Percentiles rank a stretch among this genome's conserved stretches.
phyloP scores from a whole-genome alignment of 345 rosid species.

The Arabis alpina region DNA sequence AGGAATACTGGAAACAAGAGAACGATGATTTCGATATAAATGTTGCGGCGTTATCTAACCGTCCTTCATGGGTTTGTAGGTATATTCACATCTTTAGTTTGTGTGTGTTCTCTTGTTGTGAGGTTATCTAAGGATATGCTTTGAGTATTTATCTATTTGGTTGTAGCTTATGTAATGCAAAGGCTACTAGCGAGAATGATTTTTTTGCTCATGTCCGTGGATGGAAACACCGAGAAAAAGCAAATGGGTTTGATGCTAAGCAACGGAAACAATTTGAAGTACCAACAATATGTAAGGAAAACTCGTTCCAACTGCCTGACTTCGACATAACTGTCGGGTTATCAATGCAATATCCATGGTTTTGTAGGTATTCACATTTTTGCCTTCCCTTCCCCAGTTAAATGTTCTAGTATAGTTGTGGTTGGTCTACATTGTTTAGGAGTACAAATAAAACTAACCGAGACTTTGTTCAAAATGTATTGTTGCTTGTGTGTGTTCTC shows the following conservation, averaged over 20 bases:
- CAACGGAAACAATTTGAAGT: neutral
- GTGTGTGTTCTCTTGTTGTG: neutral
- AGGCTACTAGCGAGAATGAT: neutral
- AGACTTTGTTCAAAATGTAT: slow-evolving; percentile 3
- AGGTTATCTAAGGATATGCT: neutral
- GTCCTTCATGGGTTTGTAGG: slow-evolving; percentile 17
- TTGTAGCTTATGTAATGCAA: slow-evolving; percentile 15
- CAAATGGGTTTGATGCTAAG: neutral
- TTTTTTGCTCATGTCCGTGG: slow-evolving; percentile 21
- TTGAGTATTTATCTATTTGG: neutral
- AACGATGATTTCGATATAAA: neutral
- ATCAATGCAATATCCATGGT: slow-evolving; percentile 76
- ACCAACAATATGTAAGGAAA: slow-evolving; percentile 40
- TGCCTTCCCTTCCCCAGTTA: neutral
- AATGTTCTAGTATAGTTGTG: neutral
- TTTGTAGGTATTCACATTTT: slow-evolving; percentile 62
- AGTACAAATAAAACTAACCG: neutral
- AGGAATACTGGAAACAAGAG: neutral
- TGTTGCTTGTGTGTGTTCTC: slow-evolving; percentile 1
- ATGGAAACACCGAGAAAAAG: slow-evolving; percentile 55
- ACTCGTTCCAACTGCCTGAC: slow-evolving; percentile 49
- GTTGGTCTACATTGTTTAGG: slow-evolving; percentile 2
- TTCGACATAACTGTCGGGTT: slow-evolving; percentile 66
- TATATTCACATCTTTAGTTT: neutral
- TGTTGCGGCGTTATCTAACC: neutral